Percentiles rank a stretch among this genome's conserved stretches.
Conservation (phyloP, 768 basidiomycete genomes). For the Lentinula boryana region DNA sequence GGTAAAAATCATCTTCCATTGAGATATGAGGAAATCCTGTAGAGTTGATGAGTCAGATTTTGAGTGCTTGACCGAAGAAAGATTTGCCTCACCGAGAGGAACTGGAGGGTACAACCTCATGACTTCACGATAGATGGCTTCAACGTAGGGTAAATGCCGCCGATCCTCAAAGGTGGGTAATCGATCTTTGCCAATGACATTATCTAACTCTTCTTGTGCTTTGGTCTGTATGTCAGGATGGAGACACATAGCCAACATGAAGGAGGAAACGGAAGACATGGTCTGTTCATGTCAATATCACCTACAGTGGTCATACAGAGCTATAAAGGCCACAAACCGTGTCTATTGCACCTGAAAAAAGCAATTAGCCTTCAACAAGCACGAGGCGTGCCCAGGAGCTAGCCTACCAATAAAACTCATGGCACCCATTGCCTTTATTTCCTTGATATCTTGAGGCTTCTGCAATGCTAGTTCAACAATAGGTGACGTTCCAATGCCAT, state of each 20-base stretch:
- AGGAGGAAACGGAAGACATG: neutral
- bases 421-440: neutral
- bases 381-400: no score
- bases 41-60: neutral
- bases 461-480: neutral
- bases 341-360: neutral
- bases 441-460: neutral
- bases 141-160: neutral
- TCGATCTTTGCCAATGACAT: neutral
- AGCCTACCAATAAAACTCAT: neutral
- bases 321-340: neutral
- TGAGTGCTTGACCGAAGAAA: neutral
- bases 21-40: slow-evolving; percentile 15
- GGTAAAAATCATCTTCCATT: slow-evolving; percentile 20
- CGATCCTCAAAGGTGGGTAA: slow-evolving; percentile 1
- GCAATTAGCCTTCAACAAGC: neutral
- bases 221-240: neutral
- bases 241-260: neutral
- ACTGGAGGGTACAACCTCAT: neutral
- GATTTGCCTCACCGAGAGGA: neutral
- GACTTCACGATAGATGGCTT: neutral
- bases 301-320: neutral
- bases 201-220: neutral
- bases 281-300: neutral
- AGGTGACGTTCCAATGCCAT: neutral